Evolutionary conservation across 2,329 filamentous ascomycete species (phyloP).

Genomic region (Westerdykella ornata): DNA sequence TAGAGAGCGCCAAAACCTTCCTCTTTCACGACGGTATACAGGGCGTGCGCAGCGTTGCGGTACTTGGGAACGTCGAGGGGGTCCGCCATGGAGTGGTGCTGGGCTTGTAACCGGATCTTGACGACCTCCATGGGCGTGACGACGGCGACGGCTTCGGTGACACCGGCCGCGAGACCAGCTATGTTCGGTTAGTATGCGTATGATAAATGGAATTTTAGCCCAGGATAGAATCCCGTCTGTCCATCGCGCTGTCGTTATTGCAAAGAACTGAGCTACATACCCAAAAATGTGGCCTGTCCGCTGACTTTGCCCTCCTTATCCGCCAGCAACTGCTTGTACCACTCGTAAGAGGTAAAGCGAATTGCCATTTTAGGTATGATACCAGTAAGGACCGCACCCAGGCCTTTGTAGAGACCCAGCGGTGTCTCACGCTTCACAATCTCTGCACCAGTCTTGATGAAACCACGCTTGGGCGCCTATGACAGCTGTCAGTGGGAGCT

Average conservation of each 20-base stretch:
- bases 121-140: constrained; percentile 99
- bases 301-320: constrained; percentile 60
- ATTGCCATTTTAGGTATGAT: constrained; percentile 99
- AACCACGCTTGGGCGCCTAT: constrained; percentile 70
- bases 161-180: constrained; percentile 85
- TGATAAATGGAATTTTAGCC: not conserved
- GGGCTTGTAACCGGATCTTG: constrained; percentile 96
- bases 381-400: constrained; percentile 92
- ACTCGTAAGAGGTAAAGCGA: constrained; percentile 94
- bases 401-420: constrained; percentile 89
- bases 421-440: constrained; percentile 89
- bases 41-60: constrained; percentile 77
- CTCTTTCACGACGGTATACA: constrained; percentile 85
- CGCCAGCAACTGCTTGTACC: constrained; percentile 79
- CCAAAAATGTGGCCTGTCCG: constrained; percentile 64
- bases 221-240: too few relatives aligned
- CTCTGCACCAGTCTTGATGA: constrained; percentile 75
- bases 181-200: constrained; percentile 12
- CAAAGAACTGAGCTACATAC: constrained; percentile 38
- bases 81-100: constrained; percentile 96
- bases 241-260: not conserved
- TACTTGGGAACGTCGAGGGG: constrained; percentile 95
- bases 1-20: constrained; percentile 85
- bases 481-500: constrained; percentile 1
- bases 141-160: constrained; percentile 92